Evolutionary conservation across 2,329 filamentous ascomycete species (phyloP), one percentile per base, ranked within the genome.

Genomic region (Alternaria metachromatica): DNA sequence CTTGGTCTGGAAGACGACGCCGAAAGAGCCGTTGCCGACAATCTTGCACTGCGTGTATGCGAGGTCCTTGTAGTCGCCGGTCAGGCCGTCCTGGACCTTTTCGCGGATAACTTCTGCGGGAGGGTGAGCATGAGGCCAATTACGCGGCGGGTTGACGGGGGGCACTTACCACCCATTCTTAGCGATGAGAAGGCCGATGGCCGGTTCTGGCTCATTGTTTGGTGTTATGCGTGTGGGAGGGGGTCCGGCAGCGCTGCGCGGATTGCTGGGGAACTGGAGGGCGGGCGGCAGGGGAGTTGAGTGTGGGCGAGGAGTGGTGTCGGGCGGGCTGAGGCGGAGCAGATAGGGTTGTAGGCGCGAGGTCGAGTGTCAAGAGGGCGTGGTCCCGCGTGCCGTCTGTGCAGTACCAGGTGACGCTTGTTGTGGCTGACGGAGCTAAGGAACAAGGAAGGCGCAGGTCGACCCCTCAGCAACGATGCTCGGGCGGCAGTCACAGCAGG

Each of bases 1-100:
- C 85, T 98, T 98, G 62, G 96, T 99, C 85, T 99, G 96, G 82
- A 99, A 99, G 70, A 99, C 96, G 55, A 99, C 95, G 70, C 96
- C 96, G 75, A 99, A 99, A 37, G 95, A 98, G 72, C 96, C 96
- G 84, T 99, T 99, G 81, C 96, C 96, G 53, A 99, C 96, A 77
- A 99, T 98, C 85, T 99, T 99, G 87, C 95, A 98, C 81, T 98
- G 96, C 60, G 96, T 98, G 83, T 99, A 99, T 81, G 97, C 93
- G 84, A 99, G 89, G 77, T 99, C 96, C 82, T 93, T 91, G 76
- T 94, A 97, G 82, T 99, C 96, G 76, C 96, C 96, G 13, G 96
- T 99, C 72, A 97, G 86, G 80, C 96, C 96, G 87, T 99, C 96
- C 82, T 99, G 96, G 72, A 99, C 96, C 85, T 97, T 98, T 84